Conservation (phyloP, 2,329 filamentous ascomycete genomes). For the Davidsoniella virescens region DNA sequence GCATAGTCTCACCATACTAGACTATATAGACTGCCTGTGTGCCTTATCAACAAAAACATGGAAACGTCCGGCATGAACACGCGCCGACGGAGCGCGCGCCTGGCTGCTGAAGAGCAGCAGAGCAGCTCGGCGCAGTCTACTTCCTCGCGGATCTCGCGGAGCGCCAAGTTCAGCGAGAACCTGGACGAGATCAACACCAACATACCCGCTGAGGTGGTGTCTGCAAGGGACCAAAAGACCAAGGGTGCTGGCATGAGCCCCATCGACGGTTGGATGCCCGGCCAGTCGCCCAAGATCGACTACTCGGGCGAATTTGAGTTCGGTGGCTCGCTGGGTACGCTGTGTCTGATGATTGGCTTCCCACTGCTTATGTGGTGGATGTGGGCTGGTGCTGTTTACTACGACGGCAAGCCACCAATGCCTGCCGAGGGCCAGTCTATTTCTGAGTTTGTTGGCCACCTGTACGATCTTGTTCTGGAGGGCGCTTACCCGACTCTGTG, state of each 20-base stretch:
- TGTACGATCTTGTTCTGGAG: slow-evolving; percentile 59
- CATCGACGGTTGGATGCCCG: slow-evolving; percentile 42
- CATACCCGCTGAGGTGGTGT: slow-evolving; percentile 1
- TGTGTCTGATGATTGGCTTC: slow-evolving; percentile 79
- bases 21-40: too few species aligned
- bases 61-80: not conserved
- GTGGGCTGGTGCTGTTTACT: slow-evolving; percentile 93
- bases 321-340: slow-evolving; percentile 67
- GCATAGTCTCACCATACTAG: too few species aligned
- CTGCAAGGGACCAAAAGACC: slow-evolving; percentile 17
- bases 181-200: not conserved
- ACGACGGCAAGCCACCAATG: slow-evolving; percentile 64
- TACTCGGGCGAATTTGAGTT: slow-evolving; percentile 60
- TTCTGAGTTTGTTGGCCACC: slow-evolving; percentile 52
- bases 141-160: not conserved
- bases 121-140: slow-evolving; percentile 8
- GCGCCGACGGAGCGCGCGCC: slow-evolving; percentile 4
- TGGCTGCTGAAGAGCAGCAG: slow-evolving; percentile 6
- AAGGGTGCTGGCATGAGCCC: slow-evolving; percentile 17
- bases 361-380: slow-evolving; percentile 98
- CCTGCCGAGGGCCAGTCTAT: slow-evolving; percentile 50
- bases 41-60: not conserved
- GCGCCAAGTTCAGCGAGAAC: slow-evolving; percentile 13
- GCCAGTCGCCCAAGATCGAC: slow-evolving; percentile 46
- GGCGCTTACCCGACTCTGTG: slow-evolving; percentile 68